These are phyloP conservation scores for Hordeum pubiflorum DNA, from an alignment of 202 grass and related monocot species.

Conservation along the genomic window DNA sequence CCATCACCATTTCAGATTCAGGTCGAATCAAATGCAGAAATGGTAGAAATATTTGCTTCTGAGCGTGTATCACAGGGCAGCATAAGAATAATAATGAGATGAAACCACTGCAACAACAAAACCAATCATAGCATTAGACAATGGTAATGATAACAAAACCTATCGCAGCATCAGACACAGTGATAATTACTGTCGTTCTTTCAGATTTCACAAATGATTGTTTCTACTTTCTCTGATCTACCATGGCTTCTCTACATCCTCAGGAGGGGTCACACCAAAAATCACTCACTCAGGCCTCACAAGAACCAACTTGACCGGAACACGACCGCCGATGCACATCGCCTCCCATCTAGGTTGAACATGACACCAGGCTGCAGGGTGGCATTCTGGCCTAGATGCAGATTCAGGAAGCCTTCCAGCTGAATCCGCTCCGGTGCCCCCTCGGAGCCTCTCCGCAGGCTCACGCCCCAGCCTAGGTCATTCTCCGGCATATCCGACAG, in stretches of 20 bases:
- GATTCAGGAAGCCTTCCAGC: slow-evolving; percentile 61
- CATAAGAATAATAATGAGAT: neutral
- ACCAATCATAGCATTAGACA: neutral
- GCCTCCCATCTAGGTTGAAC: slow-evolving; percentile 40
- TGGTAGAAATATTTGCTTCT: neutral
- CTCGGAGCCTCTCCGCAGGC: slow-evolving; percentile 44
- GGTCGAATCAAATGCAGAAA: neutral
- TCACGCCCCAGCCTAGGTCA: slow-evolving; percentile 60
- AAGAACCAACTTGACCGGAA: slow-evolving; percentile 71
- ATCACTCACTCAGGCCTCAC: neutral
- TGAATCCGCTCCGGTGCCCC: slow-evolving; percentile 39
- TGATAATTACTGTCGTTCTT: neutral
- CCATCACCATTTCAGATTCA: neutral
- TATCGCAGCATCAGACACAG: neutral
- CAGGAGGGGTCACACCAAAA: neutral
- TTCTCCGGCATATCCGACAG: slow-evolving; percentile 50
- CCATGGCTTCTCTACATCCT: neutral
- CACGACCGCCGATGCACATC: slow-evolving; percentile 39
- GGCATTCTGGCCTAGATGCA: slow-evolving; percentile 61
- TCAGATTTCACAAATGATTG: neutral
- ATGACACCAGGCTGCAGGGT: slow-evolving; percentile 55
- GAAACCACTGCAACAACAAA: neutral
- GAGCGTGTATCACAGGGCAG: neutral
- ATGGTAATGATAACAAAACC: neutral
- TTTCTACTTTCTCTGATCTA: slow-evolving; percentile 13